Conservation (phyloP, 768 basidiomycete genomes). For the Candolleomyces eurysporus region DNA sequence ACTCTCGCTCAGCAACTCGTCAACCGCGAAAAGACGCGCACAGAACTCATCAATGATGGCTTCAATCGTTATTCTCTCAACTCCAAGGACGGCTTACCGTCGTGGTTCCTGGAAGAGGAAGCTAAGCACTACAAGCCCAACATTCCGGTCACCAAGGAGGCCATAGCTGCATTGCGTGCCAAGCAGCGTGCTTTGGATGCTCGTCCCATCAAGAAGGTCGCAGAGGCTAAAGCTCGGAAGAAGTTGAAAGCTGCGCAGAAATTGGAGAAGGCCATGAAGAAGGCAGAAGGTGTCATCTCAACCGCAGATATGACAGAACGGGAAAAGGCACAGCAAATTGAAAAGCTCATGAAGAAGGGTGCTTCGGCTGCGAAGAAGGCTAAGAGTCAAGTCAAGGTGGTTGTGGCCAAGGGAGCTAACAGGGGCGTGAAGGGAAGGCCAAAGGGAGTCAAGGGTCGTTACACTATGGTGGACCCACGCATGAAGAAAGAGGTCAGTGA, state of each 20-base stretch:
- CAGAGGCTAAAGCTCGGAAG: slow-evolving; percentile 97
- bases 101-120: slow-evolving; percentile 99
- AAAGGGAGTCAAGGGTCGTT: slow-evolving; percentile 93
- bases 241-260: slow-evolving; percentile 84
- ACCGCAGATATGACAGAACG: slow-evolving; percentile 90
- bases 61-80: slow-evolving; percentile 94
- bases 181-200: slow-evolving; percentile 94
- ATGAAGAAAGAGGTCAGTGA: slow-evolving; percentile 86
- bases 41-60: slow-evolving; percentile 89
- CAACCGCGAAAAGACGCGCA: slow-evolving; percentile 86
- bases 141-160: slow-evolving; percentile 96
- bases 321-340: slow-evolving; percentile 92
- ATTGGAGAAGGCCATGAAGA: slow-evolving; percentile 91
- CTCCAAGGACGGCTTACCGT: slow-evolving; percentile 86
- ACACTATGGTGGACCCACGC: slow-evolving; percentile 90
- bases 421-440: slow-evolving; percentile 91
- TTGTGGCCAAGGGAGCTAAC: slow-evolving; percentile 90
- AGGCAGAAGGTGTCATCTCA: slow-evolving; percentile 89
- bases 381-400: slow-evolving; percentile 76
- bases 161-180: slow-evolving; percentile 77
- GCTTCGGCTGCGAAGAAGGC: slow-evolving; percentile 61
- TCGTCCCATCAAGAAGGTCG: slow-evolving; percentile 97
- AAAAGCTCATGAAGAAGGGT: slow-evolving; percentile 86
- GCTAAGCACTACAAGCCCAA: slow-evolving; percentile 90
- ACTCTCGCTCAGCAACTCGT: slow-evolving; percentile 89